Base-by-base conservation (phyloP, 225 moss, liverwort and hornwort genomes). In the Sphagnum tenellum region DNA sequence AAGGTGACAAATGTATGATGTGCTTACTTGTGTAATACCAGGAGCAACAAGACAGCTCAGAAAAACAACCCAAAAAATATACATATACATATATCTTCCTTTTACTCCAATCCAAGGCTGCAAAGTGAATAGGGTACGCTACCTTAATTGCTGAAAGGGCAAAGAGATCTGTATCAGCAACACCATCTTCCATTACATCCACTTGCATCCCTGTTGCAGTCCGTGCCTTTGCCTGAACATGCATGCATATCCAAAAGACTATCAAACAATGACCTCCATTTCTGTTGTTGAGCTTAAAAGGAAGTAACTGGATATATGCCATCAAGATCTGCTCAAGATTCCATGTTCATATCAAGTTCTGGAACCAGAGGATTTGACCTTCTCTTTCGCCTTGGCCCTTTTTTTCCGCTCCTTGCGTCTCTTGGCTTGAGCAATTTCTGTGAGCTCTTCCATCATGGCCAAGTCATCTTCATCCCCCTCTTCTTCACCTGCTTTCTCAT, bases 191-290 rank as follows among this genome's bases (percentile, higher is more conserved):
- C 96, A 98, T 98, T 4, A 98, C 87, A 70, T 98, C 96, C 47
- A 93, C 81, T 72, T 93, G 96, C 92, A 93, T 93, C 70, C 96
- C 96, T 69, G 92, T 98, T 12, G 96, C 73, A 47, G 88, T 78
- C 59, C 96, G 92, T 68, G 89, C 71, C 70, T 89, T 98, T 65
- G 82, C 66, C 96, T 96, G 70, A 1, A 69, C 56, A 49, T 50
- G 13, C 12, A 63, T 5, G 55, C 50, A 61, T 45, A 29, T 29
- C 29, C 29, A 29, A 29, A 29, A 29, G 29, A 29, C 29, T 29
- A 29, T 29, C 29, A 29, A 29, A 29, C 29, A 29, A 29, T 29
- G 29, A 29, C 29, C 29, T 29, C 29, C 29, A 29, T 29, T 29
- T 29, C 29, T 29, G 29, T 1, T 29, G 29, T 29, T 29, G 29